A percentile compares a stretch with the other conserved stretches of the same genome.
phyloP scores from a whole-genome alignment of 2,329 filamentous ascomycete species.

The Epichloe uncinata region DNA sequence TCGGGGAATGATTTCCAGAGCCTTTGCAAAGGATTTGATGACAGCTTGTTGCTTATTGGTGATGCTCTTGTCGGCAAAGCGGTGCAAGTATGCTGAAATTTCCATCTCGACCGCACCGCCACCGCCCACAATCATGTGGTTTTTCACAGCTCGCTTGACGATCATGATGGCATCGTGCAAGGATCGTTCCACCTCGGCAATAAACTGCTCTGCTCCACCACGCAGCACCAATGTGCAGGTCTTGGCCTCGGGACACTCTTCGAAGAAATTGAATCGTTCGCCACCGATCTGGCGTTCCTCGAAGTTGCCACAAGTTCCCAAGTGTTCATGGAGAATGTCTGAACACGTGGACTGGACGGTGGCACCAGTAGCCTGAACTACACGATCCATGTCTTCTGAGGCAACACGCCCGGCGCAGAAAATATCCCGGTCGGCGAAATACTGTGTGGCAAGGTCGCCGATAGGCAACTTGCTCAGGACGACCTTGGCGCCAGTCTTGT shows the following conservation, averaged over 20 bases:
- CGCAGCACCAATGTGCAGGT: conserved; percentile 93
- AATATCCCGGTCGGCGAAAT: conserved; percentile 93
- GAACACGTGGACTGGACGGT: conserved; percentile 92
- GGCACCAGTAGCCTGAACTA: conserved; percentile 87
- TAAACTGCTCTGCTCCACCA: conserved; percentile 96
- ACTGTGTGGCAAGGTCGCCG: conserved; percentile 93
- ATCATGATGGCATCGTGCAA: conserved; percentile 99
- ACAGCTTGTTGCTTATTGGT: conserved; percentile 92
- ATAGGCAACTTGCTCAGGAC: conserved; percentile 96
- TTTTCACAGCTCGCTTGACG: conserved; percentile 93
- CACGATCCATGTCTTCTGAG: conserved; percentile 85
- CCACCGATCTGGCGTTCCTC: conserved; percentile 96
- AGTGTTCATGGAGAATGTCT: conserved; percentile 77
- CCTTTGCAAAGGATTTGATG: conserved; percentile 96
- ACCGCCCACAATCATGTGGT: conserved; percentile 86
- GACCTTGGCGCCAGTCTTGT: conserved; percentile 92
- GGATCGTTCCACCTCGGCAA: conserved; percentile 93
- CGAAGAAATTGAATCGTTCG: conserved; percentile 97
- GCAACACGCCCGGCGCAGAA: conserved; percentile 95
- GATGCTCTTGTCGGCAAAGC: conserved; percentile 84
- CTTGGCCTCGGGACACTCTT: conserved; percentile 88
- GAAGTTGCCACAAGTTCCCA: conserved; percentile 81
- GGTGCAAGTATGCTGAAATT: conserved; percentile 82
- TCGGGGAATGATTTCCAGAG: conserved; percentile 88
- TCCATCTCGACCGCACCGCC: conserved; percentile 97